Base-by-base conservation (phyloP, 1,139 yeast species). In the Wickerhamiella pararugosa region DNA sequence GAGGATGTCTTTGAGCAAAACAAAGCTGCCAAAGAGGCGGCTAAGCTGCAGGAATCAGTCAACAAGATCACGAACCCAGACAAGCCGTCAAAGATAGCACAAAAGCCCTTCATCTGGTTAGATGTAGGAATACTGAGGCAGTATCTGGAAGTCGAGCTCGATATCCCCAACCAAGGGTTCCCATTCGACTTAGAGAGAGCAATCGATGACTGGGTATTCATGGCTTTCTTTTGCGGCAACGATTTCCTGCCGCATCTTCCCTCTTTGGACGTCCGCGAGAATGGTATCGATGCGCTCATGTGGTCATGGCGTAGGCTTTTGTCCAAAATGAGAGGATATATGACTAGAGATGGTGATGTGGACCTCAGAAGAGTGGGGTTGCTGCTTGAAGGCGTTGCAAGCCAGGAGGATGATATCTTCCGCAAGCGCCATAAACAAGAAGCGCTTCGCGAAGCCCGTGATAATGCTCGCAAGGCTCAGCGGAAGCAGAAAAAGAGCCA, bases 221-320 rank as follows among this genome's bases (percentile, higher is more conserved):
- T 92, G 87, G 90, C 97, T 70, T 92, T 92, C 66, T 92, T 92
- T 58, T 94, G 90, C 45, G 99, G 99, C 60, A 92, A 92, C 58
- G 99, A 92, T 74, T 92, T 92, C 69, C 68, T 92, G 56, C 99
- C 99, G 2, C 98, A 90, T 62, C 66, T 92, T 51, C 98, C 99
- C 5, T 78, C 93, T 42, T 69, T 92, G 48, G 96, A 90, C 57
- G 96, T 90, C 36, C 74, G 98, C 52, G 97, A 92, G 60, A 83
- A 84, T 55, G 90, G 95, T 52, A 82, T 90, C 54, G 96, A 87
- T 56, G 68, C 75, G 32, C 64, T 90, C 44, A 78, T 84, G 6
- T 71, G 70, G 35, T 75, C 90, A 40, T 90, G 98, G 98, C 86
- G 87, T 55, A 67, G 73, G 29, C 61, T 73, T 1, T 59, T 90